Evolutionary conservation across 2,329 filamentous ascomycete genomes (phyloP).

Genomic region (Dactylellina leptospora): DNA sequence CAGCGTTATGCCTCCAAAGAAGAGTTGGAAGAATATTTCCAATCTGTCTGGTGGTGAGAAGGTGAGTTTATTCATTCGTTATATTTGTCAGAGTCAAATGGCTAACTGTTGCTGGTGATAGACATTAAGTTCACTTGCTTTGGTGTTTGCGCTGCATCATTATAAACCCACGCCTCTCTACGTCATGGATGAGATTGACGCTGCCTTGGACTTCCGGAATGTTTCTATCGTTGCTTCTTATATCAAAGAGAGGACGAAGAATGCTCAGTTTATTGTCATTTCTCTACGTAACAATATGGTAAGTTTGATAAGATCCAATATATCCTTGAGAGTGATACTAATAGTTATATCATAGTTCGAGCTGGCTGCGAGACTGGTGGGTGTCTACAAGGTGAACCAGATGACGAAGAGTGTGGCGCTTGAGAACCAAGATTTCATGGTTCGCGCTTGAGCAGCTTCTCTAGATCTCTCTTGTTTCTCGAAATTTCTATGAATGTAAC

Average conservation of each 20-base stretch:
- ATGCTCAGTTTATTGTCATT: conserved; percentile 98
- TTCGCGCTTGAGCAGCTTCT: conserved; percentile 23
- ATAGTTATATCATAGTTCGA: conserved; percentile 71
- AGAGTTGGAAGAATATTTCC: conserved; percentile 99
- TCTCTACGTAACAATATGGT: conserved; percentile 97
- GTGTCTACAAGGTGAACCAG: conserved; percentile 99
- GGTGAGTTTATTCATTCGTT: conserved; percentile 2
- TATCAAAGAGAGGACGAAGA: conserved; percentile 99
- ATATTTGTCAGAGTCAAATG: neutral
- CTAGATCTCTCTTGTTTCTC: neutral
- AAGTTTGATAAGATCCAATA: conserved; percentile 37
- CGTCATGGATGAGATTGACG: conserved; percentile 99
- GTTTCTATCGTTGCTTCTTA: conserved; percentile 98
- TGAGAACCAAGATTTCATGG: conserved; percentile 81
- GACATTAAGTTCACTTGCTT: conserved; percentile 87
- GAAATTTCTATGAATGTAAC: conserved; percentile 10
- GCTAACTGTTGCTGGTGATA: conserved; percentile 24
- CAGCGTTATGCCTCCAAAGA: conserved; percentile 99
- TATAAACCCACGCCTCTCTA: conserved; percentile 98
- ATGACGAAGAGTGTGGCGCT: conserved; percentile 95
- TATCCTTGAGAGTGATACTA: too few relatives aligned
- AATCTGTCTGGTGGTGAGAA: conserved; percentile 97
- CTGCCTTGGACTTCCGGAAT: conserved; percentile 95
- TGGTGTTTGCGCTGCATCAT: conserved; percentile 98
- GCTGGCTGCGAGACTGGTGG: conserved; percentile 90